Base-by-base conservation (phyloP, 1,139 yeast genomes). In the Yamadazyma dendronema region DNA sequence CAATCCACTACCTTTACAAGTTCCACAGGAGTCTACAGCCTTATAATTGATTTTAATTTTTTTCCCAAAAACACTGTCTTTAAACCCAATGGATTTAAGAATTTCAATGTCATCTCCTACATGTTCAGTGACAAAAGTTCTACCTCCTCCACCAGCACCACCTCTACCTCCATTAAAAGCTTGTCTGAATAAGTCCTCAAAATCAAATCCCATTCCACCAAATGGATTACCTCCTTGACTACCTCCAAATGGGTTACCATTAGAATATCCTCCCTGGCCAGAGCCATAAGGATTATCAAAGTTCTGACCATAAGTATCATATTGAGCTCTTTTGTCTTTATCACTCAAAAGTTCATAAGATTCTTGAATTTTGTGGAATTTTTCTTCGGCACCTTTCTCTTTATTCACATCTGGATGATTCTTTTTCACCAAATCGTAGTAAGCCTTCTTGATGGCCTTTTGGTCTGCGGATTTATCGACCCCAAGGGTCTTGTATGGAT, bases 341-440 rank as follows among this genome's bases (percentile, higher is more conserved):
- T 92, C 96, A 35, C 89, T 81, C 56, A 94, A 70, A 34, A 92
- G 78, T 61, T 92, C 99, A 56, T 94, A 92, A 5, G 97, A 94
- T 47, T 87, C 94, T 59, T 92, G 97, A 49, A 92, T 78, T 54
- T 87, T 89, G 56, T 92, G 97, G 64, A 92, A 92, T 59, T 79
- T 81, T 54, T 81, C 79, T 51, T 90, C 96, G 0, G 97, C 95
- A 22, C 78, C 94, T 28, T 79, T 76, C 48, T 86, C 96, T 61
- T 92, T 92, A 62, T 92, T 92, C 36, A 92, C 87, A 66, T 92
- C 99, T 1, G 99, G 99, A 62, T 92, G 99, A 61, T 72, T 87
- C 60, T 92, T 80, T 61, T 94, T 94, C 16, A 97, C 98, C 46
- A 92, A 69, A 54, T 88, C 85, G 58, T 89, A 89, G 65, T 92